Evolutionary conservation across 148 eudicot genomes (phyloP).

Genomic region (Polygonum aviculare): DNA sequence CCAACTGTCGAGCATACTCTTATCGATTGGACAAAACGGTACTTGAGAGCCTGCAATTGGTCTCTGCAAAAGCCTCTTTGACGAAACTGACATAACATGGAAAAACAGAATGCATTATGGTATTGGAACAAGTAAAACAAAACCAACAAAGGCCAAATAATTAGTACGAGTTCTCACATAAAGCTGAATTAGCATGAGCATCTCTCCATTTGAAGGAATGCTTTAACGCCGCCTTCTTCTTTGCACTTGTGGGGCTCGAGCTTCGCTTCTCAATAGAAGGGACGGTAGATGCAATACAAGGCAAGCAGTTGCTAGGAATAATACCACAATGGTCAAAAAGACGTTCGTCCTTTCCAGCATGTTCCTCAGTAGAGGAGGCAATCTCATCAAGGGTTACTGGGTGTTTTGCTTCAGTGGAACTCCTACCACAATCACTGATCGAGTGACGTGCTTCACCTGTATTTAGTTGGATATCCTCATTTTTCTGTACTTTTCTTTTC

Average conservation of each 20-base stretch:
- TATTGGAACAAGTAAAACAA: not conserved
- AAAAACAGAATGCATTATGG: not conserved
- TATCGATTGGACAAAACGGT: slow-evolving; percentile 70
- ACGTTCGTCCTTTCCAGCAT: slow-evolving; percentile 36
- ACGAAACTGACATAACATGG: slow-evolving; percentile 45
- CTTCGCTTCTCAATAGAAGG: slow-evolving; percentile 70
- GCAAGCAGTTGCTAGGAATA: slow-evolving; percentile 69
- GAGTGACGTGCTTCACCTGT: slow-evolving; percentile 33
- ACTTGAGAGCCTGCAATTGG: slow-evolving; percentile 97
- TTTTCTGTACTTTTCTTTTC: slow-evolving; percentile 18
- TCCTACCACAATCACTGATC: slow-evolving; percentile 37
- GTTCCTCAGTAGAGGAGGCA: slow-evolving; percentile 48
- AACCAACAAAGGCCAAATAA: not conserved
- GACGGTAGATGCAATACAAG: slow-evolving; percentile 52
- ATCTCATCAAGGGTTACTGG: slow-evolving; percentile 58
- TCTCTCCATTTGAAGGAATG: slow-evolving; percentile 87
- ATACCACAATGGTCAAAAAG: slow-evolving; percentile 76
- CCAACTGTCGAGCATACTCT: slow-evolving; percentile 79
- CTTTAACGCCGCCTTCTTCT: slow-evolving; percentile 53
- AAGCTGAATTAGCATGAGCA: slow-evolving; percentile 36
- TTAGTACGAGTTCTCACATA: slow-evolving; percentile 32
- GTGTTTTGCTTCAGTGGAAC: slow-evolving; percentile 39
- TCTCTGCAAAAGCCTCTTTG: slow-evolving; percentile 72
- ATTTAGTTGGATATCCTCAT: not conserved
- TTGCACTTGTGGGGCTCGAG: slow-evolving; percentile 52